Evolutionary conservation across 2,329 filamentous ascomycete species (phyloP), one percentile per base, ranked within the genome.

Genomic region (Fusarium albosuccineum): DNA sequence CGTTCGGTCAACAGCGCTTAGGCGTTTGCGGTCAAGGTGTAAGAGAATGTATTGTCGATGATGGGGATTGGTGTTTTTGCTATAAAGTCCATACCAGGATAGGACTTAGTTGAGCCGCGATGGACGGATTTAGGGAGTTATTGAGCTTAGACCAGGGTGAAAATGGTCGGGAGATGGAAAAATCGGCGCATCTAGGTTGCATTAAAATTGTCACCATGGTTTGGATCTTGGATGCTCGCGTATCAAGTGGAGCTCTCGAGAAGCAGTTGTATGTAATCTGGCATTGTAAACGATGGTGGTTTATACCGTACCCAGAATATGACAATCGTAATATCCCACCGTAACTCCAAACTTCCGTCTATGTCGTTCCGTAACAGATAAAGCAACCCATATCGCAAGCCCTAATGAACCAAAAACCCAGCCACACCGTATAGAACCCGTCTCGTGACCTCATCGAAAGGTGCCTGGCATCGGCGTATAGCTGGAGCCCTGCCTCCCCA

Each of bases 1-100:
- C 88, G 96, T 73, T 83, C 88, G 73, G 59, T 81, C 41, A 84
- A 82, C 71, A 78, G 57, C 48, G 58, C 70, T 78, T 56, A 73
- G 76, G 8, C 66, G 74, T 48, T 74, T 37, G 54, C 75, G 74
- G 17, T 13, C 57, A 41, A 27, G 51, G 71, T 69, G 70, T 48
- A 73, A 63, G 17, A 27, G 10, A 50, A 36, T n/a, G 45, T 10
- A 17, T 16, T 26, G 37, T 26, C 48, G 53, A n/a, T 45, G 34
- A 54, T 36, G 40, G 40, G 37, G 26, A 54, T 51, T 27, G 44
- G 44, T 60, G 45, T 59, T 55, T 62, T 67, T 50, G 41, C 52
- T 52, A 55, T 61, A 57, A 51, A 29, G 26, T 40, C 41, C 30
- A 60, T 41, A 55, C 36, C 48, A 41, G 50, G 54, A 61, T 36